Base-by-base conservation (phyloP, 441 rosid genomes). In the Erodium trifolium region DNA sequence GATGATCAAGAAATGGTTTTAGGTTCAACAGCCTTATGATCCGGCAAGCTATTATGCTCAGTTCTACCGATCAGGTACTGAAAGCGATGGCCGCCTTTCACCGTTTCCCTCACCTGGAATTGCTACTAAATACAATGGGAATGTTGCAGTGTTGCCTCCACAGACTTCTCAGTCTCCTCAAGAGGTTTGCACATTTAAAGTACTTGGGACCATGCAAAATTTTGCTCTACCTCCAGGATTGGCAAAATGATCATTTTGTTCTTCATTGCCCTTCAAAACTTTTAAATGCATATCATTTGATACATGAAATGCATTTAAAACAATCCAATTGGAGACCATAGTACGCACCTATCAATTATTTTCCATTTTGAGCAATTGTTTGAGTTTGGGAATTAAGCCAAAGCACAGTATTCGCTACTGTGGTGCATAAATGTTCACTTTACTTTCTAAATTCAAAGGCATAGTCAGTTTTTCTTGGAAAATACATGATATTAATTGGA, bases 21-120 rank as follows among this genome's bases (percentile, higher is more conserved):
- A 87, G 93, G 87, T 88, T 70, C 95, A 80, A 71, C 98, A 88
- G 74, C 88, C 95, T 59, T 82, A 86, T 86, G 98, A 93, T 85
- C 85, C 96, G 70, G 72, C 93, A 18, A 84, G 84, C 79, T 91
- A 85, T 79, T 87, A 87, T 81, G 92, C 93, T 68, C 97, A 91
- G 67, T 86, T 85, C 82, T 91, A 91, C 73, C 92, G 86, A 68
- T 51, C 95, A 2, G 83, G 85, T 77, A 74, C 87, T 69, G 96
- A 93, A 37, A 72, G 78, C 69, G 97, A 91, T 67, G 96, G 95
- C 53, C 87, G 91, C 47, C 77, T 89, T 80, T 93, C 97, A 68
- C 93, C 98, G 5, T 90, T 90, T 70, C 76, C 88, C 75, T 70
- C 89, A 29, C 73, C 90, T 79, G 96, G 87, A 81, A 83, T 82